A percentile compares a stretch with the other conserved stretches of the same genome.
phyloP scores from a whole-genome alignment of 352 stramenopile species.

The Phytophthora lateralis region DNA sequence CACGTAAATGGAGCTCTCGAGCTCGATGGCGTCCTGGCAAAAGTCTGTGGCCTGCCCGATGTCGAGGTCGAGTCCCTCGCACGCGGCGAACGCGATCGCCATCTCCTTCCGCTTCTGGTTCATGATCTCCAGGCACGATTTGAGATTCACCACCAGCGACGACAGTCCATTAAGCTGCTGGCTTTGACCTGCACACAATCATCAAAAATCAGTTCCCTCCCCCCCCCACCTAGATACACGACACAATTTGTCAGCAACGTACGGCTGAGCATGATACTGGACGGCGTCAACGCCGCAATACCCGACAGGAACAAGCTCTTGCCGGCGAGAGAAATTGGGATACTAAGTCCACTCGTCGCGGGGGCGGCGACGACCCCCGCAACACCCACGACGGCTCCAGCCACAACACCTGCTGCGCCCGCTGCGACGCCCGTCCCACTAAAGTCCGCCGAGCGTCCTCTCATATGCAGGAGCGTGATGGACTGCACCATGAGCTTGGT shows the following conservation, averaged over 20 bases:
- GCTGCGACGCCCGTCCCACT: conserved; percentile 85
- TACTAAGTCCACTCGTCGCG: conserved; percentile 78
- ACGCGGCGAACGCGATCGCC: conserved; percentile 69
- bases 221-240: not conserved
- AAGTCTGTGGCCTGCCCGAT: conserved; percentile 85
- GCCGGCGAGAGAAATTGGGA: conserved; percentile 82
- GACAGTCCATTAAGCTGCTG: conserved; percentile 79
- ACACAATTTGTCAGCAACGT: conserved; percentile 24
- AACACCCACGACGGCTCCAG: conserved; percentile 76
- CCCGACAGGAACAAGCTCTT: conserved; percentile 88
- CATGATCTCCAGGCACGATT: conserved; percentile 87
- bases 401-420: conserved; percentile 79
- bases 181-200: conserved; percentile 63
- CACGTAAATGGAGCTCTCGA: conserved; percentile 77
- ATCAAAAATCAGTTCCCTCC: not conserved
- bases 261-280: conserved; percentile 88
- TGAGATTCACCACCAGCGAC: conserved; percentile 81
- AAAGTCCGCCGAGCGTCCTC: conserved; percentile 79
- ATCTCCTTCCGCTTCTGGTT: conserved; percentile 84
- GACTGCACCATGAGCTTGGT: conserved; percentile 87
- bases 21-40: conserved; percentile 80
- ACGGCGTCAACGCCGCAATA: conserved; percentile 77
- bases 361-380: conserved; percentile 78
- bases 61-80: conserved; percentile 77
- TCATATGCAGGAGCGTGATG: conserved; percentile 87